Evolutionary conservation across 805 yeast genomes (phyloP), one percentile per base, ranked within the genome.

Genomic region (Ogataea paraovalis): DNA sequence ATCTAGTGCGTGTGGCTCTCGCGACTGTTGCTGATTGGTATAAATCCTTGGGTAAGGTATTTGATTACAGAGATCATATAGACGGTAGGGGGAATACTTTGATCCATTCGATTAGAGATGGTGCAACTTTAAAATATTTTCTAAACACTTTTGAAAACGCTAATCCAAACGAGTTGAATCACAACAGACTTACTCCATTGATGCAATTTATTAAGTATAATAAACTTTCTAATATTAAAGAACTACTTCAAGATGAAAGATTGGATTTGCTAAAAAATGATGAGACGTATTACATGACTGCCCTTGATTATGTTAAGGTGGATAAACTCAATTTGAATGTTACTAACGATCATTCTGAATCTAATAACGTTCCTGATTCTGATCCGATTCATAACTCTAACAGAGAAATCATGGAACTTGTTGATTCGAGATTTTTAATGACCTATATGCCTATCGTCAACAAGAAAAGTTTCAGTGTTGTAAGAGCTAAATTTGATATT

Each of bases 1-100:
- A 59, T 3, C 59, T 87, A 55, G 66, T 87, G 4, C 42, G 54
- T 16, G 64, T 59, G 12, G 79, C 81, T 0, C 73, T 85, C 45
- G 52, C 59, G 1, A 66, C 73, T 14, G 80, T 78, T 0, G 52
- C 58, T 2, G 53, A 60, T 21, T 78, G 82, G 76, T 76, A 76
- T 46, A 23, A 39, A 5, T 47, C 42, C 0, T 62, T 66, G 27
- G 47, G 54, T 2, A 56, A 59, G 3, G 40, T 45, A 1, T 70
- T 82, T 42, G 70, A 77, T 50, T 75, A 77, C 51, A 69, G 69
- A 39, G 82, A 80, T 25, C 97, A 92, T 60, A 68, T 79, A 7
- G 97, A 92, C 59, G 65, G 62, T 20, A 75, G 79, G 46, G 92
- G 92, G 0, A 89, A 90, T 60, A 81, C 94, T 0, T 59, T 92